Evolutionary conservation across 495 filamentous ascomycete genomes (phyloP).

Genomic region (Geoglossum glabrum): DNA sequence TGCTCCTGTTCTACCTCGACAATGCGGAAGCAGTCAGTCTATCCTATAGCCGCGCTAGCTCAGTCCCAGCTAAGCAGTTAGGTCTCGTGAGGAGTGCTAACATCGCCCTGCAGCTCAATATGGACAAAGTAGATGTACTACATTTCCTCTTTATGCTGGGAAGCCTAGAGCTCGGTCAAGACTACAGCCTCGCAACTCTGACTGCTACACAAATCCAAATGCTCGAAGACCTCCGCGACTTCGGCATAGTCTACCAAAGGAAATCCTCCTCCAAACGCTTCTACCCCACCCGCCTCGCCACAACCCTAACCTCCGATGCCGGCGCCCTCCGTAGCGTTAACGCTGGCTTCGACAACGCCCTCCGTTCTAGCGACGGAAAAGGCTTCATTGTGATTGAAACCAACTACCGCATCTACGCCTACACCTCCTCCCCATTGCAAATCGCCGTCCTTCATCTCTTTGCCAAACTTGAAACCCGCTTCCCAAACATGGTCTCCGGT

Average conservation of each 20-base stretch:
- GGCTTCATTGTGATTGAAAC: constrained; percentile 94
- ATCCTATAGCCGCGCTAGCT: neutral
- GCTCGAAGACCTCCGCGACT: constrained; percentile 66
- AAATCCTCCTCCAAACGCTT: constrained; percentile 35
- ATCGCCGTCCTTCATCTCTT: constrained; percentile 91
- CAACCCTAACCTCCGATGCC: constrained; percentile 77
- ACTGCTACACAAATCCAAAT: constrained; percentile 67
- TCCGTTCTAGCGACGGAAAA: constrained; percentile 27
- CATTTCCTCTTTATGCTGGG: constrained; percentile 94
- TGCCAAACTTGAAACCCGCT: constrained; percentile 62
- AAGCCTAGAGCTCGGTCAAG: constrained; percentile 71
- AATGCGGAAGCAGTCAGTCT: constrained; percentile 39
- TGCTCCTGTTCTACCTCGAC: constrained; percentile 82
- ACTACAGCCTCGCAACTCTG: constrained; percentile 64
- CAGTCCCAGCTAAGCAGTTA: neutral
- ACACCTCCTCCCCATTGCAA: constrained; percentile 78
- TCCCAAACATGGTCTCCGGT: constrained; percentile 78
- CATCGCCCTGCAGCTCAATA: constrained; percentile 28
- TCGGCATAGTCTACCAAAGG: constrained; percentile 71
- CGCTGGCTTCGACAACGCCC: constrained; percentile 30
- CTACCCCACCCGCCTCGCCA: constrained; percentile 87
- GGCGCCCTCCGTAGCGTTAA: constrained; percentile 40
- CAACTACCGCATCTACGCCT: constrained; percentile 96
- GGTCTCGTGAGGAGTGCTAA: constrained; percentile 15
- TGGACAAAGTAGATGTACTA: constrained; percentile 82